A percentile compares a stretch with the other conserved stretches of the same genome.
Conservation (phyloP, 2,329 filamentous ascomycete genomes). For the Ophiostoma ulmi region DNA sequence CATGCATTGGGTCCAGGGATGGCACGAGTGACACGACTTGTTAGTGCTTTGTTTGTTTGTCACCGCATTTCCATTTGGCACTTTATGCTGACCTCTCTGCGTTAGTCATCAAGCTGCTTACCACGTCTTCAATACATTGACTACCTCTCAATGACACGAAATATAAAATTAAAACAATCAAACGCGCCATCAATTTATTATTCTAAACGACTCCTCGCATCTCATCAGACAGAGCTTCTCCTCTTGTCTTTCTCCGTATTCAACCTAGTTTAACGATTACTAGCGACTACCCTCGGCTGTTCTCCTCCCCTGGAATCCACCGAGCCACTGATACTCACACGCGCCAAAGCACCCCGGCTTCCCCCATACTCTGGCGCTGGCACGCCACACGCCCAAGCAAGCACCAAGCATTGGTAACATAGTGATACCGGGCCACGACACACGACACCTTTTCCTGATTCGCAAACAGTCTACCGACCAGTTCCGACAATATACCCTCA, state of each 20-base stretch:
- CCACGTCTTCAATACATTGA: background rate
- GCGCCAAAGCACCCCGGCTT: slow-evolving; percentile 8
- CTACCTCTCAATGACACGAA: no score
- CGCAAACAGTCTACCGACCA: background rate
- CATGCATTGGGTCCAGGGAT: slow-evolving; percentile 1
- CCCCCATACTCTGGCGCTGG: slow-evolving; percentile 9
- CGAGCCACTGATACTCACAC: background rate
- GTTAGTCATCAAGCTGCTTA: background rate
- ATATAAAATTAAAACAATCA: background rate
- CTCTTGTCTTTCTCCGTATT: background rate
- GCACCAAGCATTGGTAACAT: background rate
- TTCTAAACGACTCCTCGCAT: background rate
- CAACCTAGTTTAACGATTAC: background rate
- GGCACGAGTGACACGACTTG: background rate
- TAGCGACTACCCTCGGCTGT: slow-evolving; percentile 11
- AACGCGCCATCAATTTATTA: background rate
- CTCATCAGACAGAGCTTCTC: background rate
- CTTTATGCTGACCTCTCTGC: background rate
- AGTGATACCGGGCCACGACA: slow-evolving; percentile 8
- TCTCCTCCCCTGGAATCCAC: slow-evolving; percentile 14
- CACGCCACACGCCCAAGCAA: slow-evolving; percentile 11
- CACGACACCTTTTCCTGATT: background rate
- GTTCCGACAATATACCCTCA: background rate
- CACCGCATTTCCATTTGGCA: background rate
- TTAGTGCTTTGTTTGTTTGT: background rate